A percentile compares a stretch with the other conserved stretches of the same genome.
phyloP scores from a whole-genome alignment of 2,329 filamentous ascomycete genomes.

The Arthrobotrys sphaeroides region DNA sequence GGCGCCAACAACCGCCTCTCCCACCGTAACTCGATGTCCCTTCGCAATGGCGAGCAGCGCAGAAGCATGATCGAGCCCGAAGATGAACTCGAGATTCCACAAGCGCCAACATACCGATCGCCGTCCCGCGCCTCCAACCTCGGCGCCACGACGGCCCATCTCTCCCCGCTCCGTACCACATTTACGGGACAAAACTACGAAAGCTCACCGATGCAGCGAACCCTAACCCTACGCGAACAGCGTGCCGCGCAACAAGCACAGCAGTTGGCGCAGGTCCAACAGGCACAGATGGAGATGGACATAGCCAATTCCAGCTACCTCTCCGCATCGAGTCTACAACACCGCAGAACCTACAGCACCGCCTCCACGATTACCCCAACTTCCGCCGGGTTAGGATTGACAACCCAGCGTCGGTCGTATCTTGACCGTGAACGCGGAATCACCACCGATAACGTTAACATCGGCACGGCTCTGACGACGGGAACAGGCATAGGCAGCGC shows the following conservation, averaged over 20 bases:
- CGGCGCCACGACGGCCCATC: constrained; percentile 2
- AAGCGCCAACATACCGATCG: constrained; percentile 28
- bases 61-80: constrained; percentile 30
- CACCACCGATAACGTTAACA: constrained; percentile 15
- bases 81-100: constrained; percentile 46
- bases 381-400: constrained; percentile 20
- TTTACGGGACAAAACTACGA: constrained; percentile 29
- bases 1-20: constrained; percentile 47
- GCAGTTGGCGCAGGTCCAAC: constrained; percentile 2
- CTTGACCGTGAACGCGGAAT: constrained; percentile 40
- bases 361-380: constrained; percentile 28
- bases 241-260: constrained; percentile 17
- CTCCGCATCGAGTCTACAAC: constrained; percentile 23
- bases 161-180: constrained; percentile 34
- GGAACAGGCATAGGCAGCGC: constrained; percentile 28
- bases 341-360: constrained; percentile 43
- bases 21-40: constrained; percentile 47
- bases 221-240: constrained; percentile 35
- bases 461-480: constrained; percentile 39
- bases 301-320: constrained; percentile 14
- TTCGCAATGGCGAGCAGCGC: constrained; percentile 31
- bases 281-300: constrained; percentile 20
- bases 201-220: constrained; percentile 42
- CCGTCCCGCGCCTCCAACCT: constrained; percentile 42
- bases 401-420: constrained; percentile 33